Evolutionary conservation across 2,329 filamentous ascomycete species (phyloP).

Genomic region (Lojkania enalia): DNA sequence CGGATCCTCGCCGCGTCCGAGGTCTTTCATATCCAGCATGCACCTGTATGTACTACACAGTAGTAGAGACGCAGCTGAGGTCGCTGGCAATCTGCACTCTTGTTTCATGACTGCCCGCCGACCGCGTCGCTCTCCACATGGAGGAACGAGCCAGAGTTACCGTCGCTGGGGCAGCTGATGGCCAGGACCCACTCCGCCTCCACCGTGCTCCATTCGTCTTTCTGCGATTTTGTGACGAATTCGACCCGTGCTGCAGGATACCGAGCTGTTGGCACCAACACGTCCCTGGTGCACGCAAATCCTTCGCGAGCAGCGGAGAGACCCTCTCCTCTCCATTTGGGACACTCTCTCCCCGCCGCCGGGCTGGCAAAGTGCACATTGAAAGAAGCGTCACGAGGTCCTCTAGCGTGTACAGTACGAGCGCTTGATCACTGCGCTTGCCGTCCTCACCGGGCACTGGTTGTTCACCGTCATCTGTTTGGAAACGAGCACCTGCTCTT

Average conservation of each 20-base stretch:
- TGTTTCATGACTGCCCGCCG: not conserved
- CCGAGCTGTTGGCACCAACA: slow-evolving; percentile 4
- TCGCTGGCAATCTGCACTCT: too few relatives aligned
- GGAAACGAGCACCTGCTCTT: not conserved
- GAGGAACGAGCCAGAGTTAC: not conserved
- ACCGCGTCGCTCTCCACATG: not conserved
- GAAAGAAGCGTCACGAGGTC: not conserved
- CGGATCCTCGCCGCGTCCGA: too few relatives aligned
- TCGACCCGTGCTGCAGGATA: slow-evolving; percentile 9
- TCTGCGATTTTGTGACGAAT: slow-evolving; percentile 8
- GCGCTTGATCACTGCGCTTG: too few relatives aligned
- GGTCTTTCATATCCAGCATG: too few relatives aligned
- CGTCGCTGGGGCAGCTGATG: not conserved
- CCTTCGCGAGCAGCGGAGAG: not conserved
- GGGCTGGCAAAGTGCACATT: too few relatives aligned
- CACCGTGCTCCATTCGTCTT: not conserved
- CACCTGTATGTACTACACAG: too few relatives aligned
- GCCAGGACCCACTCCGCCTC: not conserved
- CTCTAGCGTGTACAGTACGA: too few relatives aligned
- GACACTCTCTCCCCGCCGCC: not conserved
- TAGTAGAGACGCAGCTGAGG: too few relatives aligned
- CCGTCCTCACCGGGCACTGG: too few relatives aligned
- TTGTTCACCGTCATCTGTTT: too few relatives aligned
- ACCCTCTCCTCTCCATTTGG: not conserved
- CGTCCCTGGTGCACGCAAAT: not conserved